Evolutionary conservation across 495 filamentous ascomycete genomes (phyloP), one percentile per base, ranked within the genome.

Genomic region (Hypoxylon perforatum): DNA sequence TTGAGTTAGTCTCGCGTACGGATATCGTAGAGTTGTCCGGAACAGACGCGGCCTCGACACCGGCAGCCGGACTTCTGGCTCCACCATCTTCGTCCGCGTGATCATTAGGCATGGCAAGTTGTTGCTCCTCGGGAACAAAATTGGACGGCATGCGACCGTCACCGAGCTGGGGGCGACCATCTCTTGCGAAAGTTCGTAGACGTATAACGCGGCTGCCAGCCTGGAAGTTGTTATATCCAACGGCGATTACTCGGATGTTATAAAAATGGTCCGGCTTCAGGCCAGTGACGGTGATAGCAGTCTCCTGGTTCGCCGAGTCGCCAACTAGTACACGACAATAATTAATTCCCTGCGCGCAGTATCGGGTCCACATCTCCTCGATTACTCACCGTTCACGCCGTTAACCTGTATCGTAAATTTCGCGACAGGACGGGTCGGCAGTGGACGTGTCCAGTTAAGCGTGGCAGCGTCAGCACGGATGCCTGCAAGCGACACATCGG

Each of bases 331-430:
- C 14, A 30, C 17, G 33, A 55, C 63, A 58, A 68, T 60, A 15
- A 39, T 67, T 58, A 64, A 67, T 50, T 46, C 44, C 17, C 19
- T 48, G 46, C 22, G 49, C 42, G 45, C 41, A 57, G n/a, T 14
- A 30, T 35, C 19, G 1, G 9, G 6, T 49, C 18, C 28, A 9
- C n/a, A 12, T 9, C n/a, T 21, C n/a, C n/a, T 19, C 21, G 18
- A 23, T 39, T 18, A 78, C 85, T 76, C 77, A 96, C 93, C 91
- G 79, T 93, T 93, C 33, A 92, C 88, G 33, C 94, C 94, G 73
- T 99, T 98, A 55, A 97, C 88, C 68, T 96, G 91, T 36, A 99
- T 93, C 19, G 94, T 86, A 73, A 96, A 92, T 78, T 93, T 95
- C 12, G 90, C 83, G 51, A 94, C 90, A 11, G 91, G 89, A 58